Evolutionary conservation across 2,329 filamentous ascomycete species (phyloP).

Genomic region (Epichloe scottii): DNA sequence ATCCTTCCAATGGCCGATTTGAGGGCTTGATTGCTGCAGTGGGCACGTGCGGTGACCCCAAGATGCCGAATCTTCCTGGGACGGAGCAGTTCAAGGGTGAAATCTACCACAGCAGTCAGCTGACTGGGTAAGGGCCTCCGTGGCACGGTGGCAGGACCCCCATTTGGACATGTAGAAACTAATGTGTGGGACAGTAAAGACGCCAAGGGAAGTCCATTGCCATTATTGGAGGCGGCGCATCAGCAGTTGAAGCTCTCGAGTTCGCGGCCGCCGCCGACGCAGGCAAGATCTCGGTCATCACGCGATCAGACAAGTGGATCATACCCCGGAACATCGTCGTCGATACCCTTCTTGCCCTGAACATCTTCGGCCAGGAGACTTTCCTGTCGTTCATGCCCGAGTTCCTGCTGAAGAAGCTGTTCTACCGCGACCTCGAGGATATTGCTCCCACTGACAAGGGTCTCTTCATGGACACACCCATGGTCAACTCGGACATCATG

Average conservation of each 20-base stretch:
- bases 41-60: conserved; percentile 68
- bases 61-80: conserved; percentile 58
- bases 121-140: conserved; percentile 41
- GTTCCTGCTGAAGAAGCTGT: conserved; percentile 59
- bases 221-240: conserved; percentile 68
- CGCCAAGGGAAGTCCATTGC: conserved; percentile 64
- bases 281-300: conserved; percentile 56
- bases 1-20: conserved; percentile 56
- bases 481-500: conserved; percentile 77
- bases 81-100: conserved; percentile 60
- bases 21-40: conserved; percentile 69
- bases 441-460: conserved; percentile 56
- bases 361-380: conserved; percentile 70
- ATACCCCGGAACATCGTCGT: conserved; percentile 69
- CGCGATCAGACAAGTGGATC: conserved; percentile 76
- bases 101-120: conserved; percentile 61
- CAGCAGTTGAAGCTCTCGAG: conserved; percentile 71
- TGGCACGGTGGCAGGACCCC: not conserved
- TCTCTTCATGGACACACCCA: conserved; percentile 73
- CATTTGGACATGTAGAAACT: fast-evolving
- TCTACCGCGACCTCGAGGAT: conserved; percentile 70
- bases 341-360: conserved; percentile 60
- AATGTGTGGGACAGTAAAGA: conserved; percentile 34
- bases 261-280: conserved; percentile 59
- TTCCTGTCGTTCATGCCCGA: conserved; percentile 68